Base-by-base conservation (phyloP, 2,329 filamentous ascomycete genomes). In the Alternaria triticimaculans region DNA sequence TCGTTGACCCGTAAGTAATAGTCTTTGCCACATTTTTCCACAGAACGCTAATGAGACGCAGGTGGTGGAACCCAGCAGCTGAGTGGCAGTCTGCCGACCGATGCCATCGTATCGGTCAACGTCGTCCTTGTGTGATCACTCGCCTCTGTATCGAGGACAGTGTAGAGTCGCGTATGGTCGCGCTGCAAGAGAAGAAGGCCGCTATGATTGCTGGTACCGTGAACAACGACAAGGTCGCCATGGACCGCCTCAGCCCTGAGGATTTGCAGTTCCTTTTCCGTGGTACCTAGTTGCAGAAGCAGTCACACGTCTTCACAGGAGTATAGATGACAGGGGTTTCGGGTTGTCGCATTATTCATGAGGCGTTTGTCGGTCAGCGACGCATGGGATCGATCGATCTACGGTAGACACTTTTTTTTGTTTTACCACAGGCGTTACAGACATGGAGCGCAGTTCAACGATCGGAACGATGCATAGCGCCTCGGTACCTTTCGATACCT, bases 51-150 rank as follows among this genome's bases (percentile, higher is more conserved):
- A 82, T 56, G 18, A 25, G 25, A 30, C 65, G 37, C 70, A 94
- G 92, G 71, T 98, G 96, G 96, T 99, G 96, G 96, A 98, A 98
- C 72, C 96, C 96, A n/a, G 94, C 94, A n/a, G 95, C 95, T 0
- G 96, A 99, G 82, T 99, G 96, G 96, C 96, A 99, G 82, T 96
- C 92, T 65, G 96, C 96, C 3, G 96, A 99, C 67, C 83, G 84
- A 53, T 85, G 84, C 70, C 96, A 98, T 81, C 94, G 96, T 60
- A 99, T 98, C 71, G 96, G 96, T 30, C 96, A 99, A 83, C 92
- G 90, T 50, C 91, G 96, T 8, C 95, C 95, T 26, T 98, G 96
- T 78, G 93, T 93, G 37, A 97, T 99, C 72, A 98, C 94, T 1
- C 90, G 96, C 26, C 88, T 99, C 11, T 96, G 94, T 77, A 97